phyloP scores from a whole-genome alignment of 2,329 filamentous ascomycete species.

The Metarhizium album region DNA sequence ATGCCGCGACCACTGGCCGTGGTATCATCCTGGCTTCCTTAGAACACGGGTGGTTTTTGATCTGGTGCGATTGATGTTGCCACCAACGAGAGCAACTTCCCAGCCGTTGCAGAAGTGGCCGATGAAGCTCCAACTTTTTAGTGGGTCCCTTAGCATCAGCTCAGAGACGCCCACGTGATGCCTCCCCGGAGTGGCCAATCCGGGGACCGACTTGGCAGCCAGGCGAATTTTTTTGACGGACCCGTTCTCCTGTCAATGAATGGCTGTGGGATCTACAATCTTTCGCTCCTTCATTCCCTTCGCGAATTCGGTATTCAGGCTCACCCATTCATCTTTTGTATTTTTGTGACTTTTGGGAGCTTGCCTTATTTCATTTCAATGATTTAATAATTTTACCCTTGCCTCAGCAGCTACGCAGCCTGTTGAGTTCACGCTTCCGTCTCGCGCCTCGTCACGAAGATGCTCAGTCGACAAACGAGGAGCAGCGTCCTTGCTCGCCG shows the following conservation, averaged over 20 bases:
- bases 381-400: constrained; percentile 12
- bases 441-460: constrained; percentile 11
- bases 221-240: constrained; percentile 18
- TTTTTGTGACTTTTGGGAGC: background rate
- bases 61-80: background rate
- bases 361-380: constrained; percentile 7
- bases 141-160: background rate
- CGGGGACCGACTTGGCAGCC: background rate
- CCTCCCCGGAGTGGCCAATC: constrained; percentile 4
- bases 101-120: too few species aligned
- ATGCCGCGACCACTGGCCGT: constrained; percentile 18
- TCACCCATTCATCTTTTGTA: background rate
- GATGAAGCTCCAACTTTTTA: constrained; percentile 2
- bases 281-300: background rate
- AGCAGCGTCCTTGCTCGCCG: constrained; percentile 18
- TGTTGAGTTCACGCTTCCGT: constrained; percentile 3
- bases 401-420: background rate
- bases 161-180: constrained; percentile 7
- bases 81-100: background rate
- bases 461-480: constrained; percentile 25
- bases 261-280: background rate
- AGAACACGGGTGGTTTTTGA: background rate
- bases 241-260: constrained; percentile 7
- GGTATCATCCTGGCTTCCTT: constrained; percentile 17
- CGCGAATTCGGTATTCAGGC: background rate